Evolutionary conservation across 2,329 filamentous ascomycete species (phyloP).

Genomic region (Lecanicillium sp.): DNA sequence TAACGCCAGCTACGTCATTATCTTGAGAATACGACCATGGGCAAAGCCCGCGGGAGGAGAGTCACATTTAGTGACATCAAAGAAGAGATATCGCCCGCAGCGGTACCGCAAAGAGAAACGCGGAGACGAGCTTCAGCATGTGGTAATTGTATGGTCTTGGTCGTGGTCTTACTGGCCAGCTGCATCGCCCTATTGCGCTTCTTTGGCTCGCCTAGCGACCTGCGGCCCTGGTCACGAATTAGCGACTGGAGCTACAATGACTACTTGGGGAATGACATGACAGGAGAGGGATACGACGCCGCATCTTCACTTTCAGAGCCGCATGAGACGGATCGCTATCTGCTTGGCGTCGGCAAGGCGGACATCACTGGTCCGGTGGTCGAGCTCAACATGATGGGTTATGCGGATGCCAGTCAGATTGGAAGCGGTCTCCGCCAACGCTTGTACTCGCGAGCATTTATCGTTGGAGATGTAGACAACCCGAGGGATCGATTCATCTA

Average conservation of each 20-base stretch:
- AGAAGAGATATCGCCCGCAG: too few species aligned
- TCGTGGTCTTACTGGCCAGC: slow-evolving; percentile 5
- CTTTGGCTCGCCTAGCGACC: slow-evolving; percentile 8
- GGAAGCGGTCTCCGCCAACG: slow-evolving; percentile 78
- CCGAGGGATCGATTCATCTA: slow-evolving; percentile 71
- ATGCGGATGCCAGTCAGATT: slow-evolving; percentile 70
- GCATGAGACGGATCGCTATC: slow-evolving; percentile 22
- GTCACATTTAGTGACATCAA: too few species aligned
- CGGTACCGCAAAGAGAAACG: too few species aligned
- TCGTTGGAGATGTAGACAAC: slow-evolving; percentile 60
- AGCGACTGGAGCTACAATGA: slow-evolving; percentile 7
- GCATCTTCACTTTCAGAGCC: slow-evolving; percentile 2
- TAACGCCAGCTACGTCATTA: too few species aligned
- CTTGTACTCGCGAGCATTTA: slow-evolving; percentile 79
- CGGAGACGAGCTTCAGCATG: slow-evolving; percentile 1
- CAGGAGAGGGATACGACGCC: slow-evolving; percentile 2
- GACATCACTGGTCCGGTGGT: slow-evolving; percentile 65
- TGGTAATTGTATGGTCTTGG: slow-evolving; percentile 2
- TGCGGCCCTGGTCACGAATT: slow-evolving; percentile 6
- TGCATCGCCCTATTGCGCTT: slow-evolving; percentile 11
- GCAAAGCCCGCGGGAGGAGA: too few species aligned
- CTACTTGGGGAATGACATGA: background rate
- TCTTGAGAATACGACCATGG: too few species aligned
- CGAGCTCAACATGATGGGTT: slow-evolving; percentile 85
- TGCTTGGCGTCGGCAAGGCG: slow-evolving; percentile 44